Percentiles rank a stretch among this genome's conserved stretches.
Conservation (phyloP, 2,329 filamentous ascomycete species). For the Xylaria sp. region DNA sequence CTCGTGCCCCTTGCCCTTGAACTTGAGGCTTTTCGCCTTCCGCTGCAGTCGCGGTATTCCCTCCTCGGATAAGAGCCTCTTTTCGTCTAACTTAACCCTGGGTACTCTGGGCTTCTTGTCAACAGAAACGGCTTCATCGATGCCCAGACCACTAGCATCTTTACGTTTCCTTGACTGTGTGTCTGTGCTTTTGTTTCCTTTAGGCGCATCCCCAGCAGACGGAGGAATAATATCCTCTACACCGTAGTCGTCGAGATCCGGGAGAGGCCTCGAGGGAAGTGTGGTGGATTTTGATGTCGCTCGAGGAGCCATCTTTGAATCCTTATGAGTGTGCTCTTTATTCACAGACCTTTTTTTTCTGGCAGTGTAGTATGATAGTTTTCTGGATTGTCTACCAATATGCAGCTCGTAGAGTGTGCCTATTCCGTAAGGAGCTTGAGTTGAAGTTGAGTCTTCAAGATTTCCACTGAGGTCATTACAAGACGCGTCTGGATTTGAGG, state of each 20-base stretch:
- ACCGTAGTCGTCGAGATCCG: slow-evolving; percentile 74
- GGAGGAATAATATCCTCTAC: slow-evolving; percentile 46
- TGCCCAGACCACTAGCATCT: slow-evolving; percentile 56
- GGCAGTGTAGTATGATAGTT: background rate
- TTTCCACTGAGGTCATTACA: background rate
- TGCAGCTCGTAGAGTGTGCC: background rate
- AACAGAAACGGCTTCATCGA: slow-evolving; percentile 82
- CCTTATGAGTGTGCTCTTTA: background rate
- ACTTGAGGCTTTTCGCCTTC: slow-evolving; percentile 64
- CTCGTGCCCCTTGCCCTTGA: slow-evolving; percentile 94
- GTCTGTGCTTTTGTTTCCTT: slow-evolving; percentile 22
- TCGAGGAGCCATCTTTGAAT: slow-evolving; percentile 28
- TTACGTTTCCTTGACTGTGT: slow-evolving; percentile 43
- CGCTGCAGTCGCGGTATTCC: slow-evolving; percentile 79
- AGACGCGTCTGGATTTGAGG: background rate
- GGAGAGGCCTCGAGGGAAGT: slow-evolving; percentile 43
- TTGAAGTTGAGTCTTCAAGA: too few species aligned
- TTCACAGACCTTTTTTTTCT: background rate
- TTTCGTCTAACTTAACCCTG: slow-evolving; percentile 80
- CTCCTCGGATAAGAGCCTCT: slow-evolving; percentile 72
- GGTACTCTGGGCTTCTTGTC: slow-evolving; percentile 67
- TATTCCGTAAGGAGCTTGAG: background rate
- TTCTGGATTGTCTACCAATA: background rate
- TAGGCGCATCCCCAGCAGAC: slow-evolving; percentile 39
- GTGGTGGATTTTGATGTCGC: slow-evolving; percentile 16